Evolutionary conservation across 1,139 yeast genomes (phyloP).

Genomic region (Geotrichum cucujoidarum): DNA sequence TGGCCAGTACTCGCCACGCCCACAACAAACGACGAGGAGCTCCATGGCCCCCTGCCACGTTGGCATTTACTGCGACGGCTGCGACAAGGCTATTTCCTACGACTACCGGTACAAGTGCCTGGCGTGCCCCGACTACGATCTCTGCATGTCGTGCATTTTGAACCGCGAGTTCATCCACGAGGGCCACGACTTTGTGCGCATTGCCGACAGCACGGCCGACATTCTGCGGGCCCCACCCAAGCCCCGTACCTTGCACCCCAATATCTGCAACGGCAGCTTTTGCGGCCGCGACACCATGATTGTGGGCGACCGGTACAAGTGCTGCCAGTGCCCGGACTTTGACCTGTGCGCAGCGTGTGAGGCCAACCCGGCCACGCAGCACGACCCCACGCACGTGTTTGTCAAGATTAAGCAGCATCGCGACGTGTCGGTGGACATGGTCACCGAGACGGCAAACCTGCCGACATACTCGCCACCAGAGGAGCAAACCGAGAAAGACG

Average conservation of each 20-base stretch:
- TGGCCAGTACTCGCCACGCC: not conserved
- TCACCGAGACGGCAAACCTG: not conserved
- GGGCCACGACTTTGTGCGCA: constrained; percentile 25
- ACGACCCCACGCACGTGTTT: constrained; percentile 28
- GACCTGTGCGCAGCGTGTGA: constrained; percentile 52
- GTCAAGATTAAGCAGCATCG: constrained; percentile 22
- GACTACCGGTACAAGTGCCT: constrained; percentile 46
- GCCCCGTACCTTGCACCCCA: constrained; percentile 22
- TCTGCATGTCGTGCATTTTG: constrained; percentile 41
- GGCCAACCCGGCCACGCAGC: constrained; percentile 25
- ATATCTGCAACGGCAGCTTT: constrained; percentile 44
- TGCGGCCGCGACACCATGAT: constrained; percentile 32
- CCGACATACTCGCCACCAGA: not conserved
- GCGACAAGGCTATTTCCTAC: constrained; percentile 25
- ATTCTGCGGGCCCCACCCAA: constrained; percentile 1
- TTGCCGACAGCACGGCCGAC: constrained; percentile 18
- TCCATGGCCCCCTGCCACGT: not conserved
- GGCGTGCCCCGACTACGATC: constrained; percentile 45
- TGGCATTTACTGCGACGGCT: constrained; percentile 18
- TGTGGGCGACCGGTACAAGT: constrained; percentile 46
- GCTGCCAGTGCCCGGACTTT: constrained; percentile 47
- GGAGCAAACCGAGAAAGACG: too few species aligned
- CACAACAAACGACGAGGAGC: not conserved
- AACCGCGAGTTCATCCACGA: constrained; percentile 16
- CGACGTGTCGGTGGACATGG: not conserved